Conservation (phyloP, 2,329 filamentous ascomycete species). For the Penicillium expansum region DNA sequence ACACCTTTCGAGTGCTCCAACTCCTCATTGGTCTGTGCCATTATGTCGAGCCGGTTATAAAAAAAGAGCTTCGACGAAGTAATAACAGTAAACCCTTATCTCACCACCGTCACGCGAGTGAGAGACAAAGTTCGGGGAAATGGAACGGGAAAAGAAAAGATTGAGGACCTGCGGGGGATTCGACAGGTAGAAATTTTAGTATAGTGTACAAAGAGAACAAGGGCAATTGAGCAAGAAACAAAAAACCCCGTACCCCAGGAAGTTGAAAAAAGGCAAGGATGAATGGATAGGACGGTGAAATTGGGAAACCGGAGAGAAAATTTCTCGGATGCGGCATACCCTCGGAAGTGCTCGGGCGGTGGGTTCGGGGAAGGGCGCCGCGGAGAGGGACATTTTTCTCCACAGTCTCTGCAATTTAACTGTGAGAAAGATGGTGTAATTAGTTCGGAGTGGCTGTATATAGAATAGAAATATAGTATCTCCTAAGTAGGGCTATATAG, state of each 20-base stretch:
- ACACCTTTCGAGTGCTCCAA: slow-evolving; percentile 43
- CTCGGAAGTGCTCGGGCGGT: slow-evolving; percentile 42
- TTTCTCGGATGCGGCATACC: slow-evolving; percentile 43
- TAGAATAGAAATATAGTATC: background rate
- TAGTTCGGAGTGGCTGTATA: background rate
- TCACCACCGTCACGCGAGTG: slow-evolving; percentile 17
- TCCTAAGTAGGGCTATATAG: background rate
- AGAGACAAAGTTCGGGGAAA: slow-evolving; percentile 16
- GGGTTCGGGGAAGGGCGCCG: slow-evolving; percentile 26
- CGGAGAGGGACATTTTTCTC: slow-evolving; percentile 22
- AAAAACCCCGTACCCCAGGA: slow-evolving; percentile 37
- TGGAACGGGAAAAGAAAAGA: slow-evolving; percentile 17
- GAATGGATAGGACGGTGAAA: slow-evolving; percentile 27
- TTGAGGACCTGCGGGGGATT: slow-evolving; percentile 19
- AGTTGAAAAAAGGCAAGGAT: slow-evolving; percentile 23
- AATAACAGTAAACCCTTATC: slow-evolving; percentile 21
- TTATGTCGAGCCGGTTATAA: slow-evolving; percentile 25
- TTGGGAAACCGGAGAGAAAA: slow-evolving; percentile 37
- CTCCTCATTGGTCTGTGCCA: slow-evolving; percentile 42
- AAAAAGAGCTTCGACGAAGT: slow-evolving; percentile 17
- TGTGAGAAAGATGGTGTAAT: background rate
- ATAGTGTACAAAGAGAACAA: slow-evolving; percentile 31
- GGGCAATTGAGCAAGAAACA: slow-evolving; percentile 33
- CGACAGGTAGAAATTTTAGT: slow-evolving; percentile 23
- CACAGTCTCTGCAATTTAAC: slow-evolving; percentile 4